Conservation (phyloP, 1,139 yeast genomes). For the Hemisphaericaspora subhashii region DNA sequence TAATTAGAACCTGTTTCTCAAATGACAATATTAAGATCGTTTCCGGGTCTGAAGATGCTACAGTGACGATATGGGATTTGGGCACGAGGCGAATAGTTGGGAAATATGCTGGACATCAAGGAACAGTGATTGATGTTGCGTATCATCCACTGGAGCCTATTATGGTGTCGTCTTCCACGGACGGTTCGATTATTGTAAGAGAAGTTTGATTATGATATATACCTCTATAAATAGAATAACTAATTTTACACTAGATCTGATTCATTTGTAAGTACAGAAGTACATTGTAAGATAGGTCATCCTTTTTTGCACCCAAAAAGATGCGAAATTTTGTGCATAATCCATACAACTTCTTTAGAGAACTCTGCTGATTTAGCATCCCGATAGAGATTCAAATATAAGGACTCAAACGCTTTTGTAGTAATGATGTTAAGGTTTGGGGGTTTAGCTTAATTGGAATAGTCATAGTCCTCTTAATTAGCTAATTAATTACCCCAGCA, state of each 20-base stretch:
- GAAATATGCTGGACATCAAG: constrained; percentile 60
- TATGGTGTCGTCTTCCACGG: constrained; percentile 47
- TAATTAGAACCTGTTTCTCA: constrained; percentile 51
- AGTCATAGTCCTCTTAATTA: too few relatives aligned
- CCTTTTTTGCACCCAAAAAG: neutral
- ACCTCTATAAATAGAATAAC: constrained; percentile 4
- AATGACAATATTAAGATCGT: constrained; percentile 36
- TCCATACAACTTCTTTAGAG: too few relatives aligned
- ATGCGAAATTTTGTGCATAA: too few relatives aligned
- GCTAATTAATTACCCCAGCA: neutral
- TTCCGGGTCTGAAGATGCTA: constrained; percentile 65
- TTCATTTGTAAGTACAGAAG: too few relatives aligned
- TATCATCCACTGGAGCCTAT: constrained; percentile 41
- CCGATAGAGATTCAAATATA: too few relatives aligned
- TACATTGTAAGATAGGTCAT: neutral
- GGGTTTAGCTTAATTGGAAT: too few relatives aligned
- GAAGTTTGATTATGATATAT: constrained; percentile 18
- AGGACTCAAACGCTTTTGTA: too few relatives aligned
- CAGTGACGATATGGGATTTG: constrained; percentile 63
- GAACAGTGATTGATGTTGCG: constrained; percentile 62
- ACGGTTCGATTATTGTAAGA: constrained; percentile 51
- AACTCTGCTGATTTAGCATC: too few relatives aligned
- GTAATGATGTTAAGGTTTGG: too few relatives aligned
- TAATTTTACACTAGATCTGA: too few relatives aligned
- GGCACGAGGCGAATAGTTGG: constrained; percentile 45